A percentile compares a stretch with the other conserved stretches of the same genome.
phyloP scores from a whole-genome alignment of 164 flowering plant species.

The Dillenia suffruticosa region DNA sequence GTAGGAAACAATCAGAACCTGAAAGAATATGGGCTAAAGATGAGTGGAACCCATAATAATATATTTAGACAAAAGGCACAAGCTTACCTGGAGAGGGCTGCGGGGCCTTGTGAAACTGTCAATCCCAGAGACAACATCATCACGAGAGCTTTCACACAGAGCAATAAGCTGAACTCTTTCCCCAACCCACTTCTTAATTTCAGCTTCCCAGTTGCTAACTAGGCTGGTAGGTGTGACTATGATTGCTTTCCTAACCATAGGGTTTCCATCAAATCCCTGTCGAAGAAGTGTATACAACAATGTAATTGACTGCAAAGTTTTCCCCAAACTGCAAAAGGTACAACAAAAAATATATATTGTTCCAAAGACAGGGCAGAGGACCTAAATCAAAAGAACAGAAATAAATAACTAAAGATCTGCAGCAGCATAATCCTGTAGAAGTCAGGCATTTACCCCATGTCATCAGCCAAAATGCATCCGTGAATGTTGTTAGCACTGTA shows the following conservation, averaged over 20 bases:
- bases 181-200: conserved; percentile 93
- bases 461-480: conserved; percentile 99
- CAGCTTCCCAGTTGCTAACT: conserved; percentile 98
- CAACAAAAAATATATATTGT: conserved; percentile 1
- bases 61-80: background rate
- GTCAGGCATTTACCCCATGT: conserved; percentile 79
- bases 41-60: background rate
- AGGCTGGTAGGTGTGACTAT: conserved; percentile 98
- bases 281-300: conserved; percentile 85
- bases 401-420: background rate
- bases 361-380: background rate
- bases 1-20: conserved; percentile 95
- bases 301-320: conserved; percentile 95
- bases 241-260: conserved; percentile 88
- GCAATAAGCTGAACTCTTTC: conserved; percentile 80
- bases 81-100: conserved; percentile 63
- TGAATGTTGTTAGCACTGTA: conserved; percentile 36
- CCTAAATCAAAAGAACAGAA: too few relatives aligned
- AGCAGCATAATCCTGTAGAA: background rate
- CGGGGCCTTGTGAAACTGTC: conserved; percentile 55
- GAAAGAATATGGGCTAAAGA: conserved; percentile 11
- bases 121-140: conserved; percentile 84
- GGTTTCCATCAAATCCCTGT: conserved; percentile 96
- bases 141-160: conserved; percentile 89
- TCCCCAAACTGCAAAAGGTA: conserved; percentile 71